Evolutionary conservation across 1,139 yeast genomes (phyloP).

Genomic region (Trichomonascaceae sp.): DNA sequence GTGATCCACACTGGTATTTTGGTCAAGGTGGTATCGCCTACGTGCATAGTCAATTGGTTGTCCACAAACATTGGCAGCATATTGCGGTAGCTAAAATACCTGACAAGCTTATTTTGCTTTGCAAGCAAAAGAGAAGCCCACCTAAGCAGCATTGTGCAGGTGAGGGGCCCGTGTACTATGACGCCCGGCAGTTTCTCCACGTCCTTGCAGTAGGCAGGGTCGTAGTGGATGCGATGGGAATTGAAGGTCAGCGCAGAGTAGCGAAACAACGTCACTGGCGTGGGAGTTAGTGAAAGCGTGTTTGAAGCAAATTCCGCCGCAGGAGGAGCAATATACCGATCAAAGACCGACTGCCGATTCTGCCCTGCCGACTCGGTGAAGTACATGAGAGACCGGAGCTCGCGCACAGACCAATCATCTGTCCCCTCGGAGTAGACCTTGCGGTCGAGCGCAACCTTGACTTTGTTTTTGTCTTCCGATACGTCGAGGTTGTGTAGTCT

Average conservation of each 20-base stretch:
- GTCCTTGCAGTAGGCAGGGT: conserved; percentile 36
- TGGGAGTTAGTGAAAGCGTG: conserved; percentile 15
- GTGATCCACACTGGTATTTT: conserved; percentile 22
- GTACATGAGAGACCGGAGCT: conserved; percentile 21
- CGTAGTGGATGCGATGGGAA: conserved; percentile 73
- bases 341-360: conserved; percentile 9
- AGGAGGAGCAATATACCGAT: conserved; percentile 11
- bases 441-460: conserved; percentile 22
- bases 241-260: conserved; percentile 69
- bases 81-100: conserved; percentile 36
- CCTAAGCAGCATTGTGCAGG: conserved; percentile 44
- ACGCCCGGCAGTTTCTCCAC: conserved; percentile 49
- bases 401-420: conserved; percentile 19
- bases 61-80: conserved; percentile 35
- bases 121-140: conserved; percentile 23
- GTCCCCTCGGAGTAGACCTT: conserved; percentile 11
- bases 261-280: conserved; percentile 33
- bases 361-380: conserved; percentile 15
- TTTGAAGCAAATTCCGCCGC: conserved; percentile 9
- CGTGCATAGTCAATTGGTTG: conserved; percentile 19
- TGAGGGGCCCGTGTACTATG: conserved; percentile 73
- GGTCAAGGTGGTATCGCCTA: conserved; percentile 4
- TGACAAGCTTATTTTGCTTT: conserved; percentile 14
- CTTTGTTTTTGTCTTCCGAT: conserved; percentile 9
- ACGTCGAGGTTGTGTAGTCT: conserved; percentile 10